Base-by-base conservation (phyloP, 1,284 basidiomycete species). In the Meripilus lineatus region DNA sequence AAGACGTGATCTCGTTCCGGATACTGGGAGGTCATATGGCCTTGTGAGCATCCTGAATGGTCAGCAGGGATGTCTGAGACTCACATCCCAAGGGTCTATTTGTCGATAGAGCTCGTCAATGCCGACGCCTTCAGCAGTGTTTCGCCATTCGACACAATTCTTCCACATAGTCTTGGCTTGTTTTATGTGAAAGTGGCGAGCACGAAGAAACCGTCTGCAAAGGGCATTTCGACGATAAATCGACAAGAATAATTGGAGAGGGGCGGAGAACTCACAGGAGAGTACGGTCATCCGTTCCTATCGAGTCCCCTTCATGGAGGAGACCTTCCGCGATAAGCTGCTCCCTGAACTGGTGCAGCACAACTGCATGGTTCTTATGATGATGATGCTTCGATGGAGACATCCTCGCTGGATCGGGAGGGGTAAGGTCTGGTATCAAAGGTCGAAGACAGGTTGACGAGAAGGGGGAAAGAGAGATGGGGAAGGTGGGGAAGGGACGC, bases 1-100 rank as follows among this genome's bases (percentile, higher is more conserved):
- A 84, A 84, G 11, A 87, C 75, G 3, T 73, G 69, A 42, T 77
- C 69, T 38, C 83, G 75, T 51, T 79, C 81, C 2, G 81, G 81
- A 55, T 79, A 86, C 84, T 86, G 23, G 28, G 33, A 47, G 20
- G 8, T 15, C 25, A 38, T 20, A n/a, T n/a, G n/a, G n/a, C n/a
- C n/a, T 8, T 10, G 28, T 30, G 23, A 17, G 25, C 14, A 32
- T 7, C 10, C n/a, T 35, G 18, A 38, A 40, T 18, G 28, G 6
- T 13, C 14, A 43, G 44, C 40, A 32, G 30, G 21, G 42, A 7
- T 11, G 11, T n/a, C 24, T 15, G 7, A 38, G 33, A 66, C 74
- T 59, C 50, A 81, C 79, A 54, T 81, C 75, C 43, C 77, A 82
- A 2, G 80, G 79, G 53, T 84, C 81, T 40, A 74, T 72, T 38